Evolutionary conservation across 495 filamentous ascomycete species (phyloP).

Genomic region (Talaromyces ruber): DNA sequence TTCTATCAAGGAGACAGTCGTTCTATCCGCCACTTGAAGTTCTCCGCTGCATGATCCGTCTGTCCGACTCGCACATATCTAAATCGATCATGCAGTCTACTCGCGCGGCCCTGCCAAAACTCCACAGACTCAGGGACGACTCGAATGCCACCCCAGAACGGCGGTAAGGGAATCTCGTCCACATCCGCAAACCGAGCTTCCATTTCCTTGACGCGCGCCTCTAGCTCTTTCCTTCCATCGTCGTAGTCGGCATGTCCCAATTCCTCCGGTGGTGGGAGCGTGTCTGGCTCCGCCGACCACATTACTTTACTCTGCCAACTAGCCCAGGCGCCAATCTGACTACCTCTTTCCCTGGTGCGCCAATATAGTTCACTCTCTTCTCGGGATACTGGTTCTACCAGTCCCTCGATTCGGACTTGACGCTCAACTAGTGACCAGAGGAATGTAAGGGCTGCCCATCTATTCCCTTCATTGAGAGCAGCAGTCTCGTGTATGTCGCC

Average conservation of each 20-base stretch:
- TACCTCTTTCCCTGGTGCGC: conserved; percentile 69
- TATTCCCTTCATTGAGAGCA: conserved; percentile 22
- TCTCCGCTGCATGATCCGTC: conserved; percentile 49
- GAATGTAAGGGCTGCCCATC: conserved; percentile 37
- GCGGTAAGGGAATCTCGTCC: conserved; percentile 78
- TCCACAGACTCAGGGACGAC: conserved; percentile 79
- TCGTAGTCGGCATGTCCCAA: conserved; percentile 52
- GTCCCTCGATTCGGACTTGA: conserved; percentile 79
- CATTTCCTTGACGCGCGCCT: conserved; percentile 59
- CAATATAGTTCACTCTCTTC: conserved; percentile 85
- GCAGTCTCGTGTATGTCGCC: conserved; percentile 8
- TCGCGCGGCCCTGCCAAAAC: conserved; percentile 91
- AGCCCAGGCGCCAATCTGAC: conserved; percentile 87
- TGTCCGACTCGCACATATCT: conserved; percentile 54
- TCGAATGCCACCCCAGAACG: conserved; percentile 90
- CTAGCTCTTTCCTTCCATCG: conserved; percentile 56
- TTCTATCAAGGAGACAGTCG: conserved; percentile 29
- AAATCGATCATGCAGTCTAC: conserved; percentile 88
- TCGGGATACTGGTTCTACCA: conserved; percentile 51
- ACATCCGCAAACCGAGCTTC: conserved; percentile 62
- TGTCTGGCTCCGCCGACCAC: conserved; percentile 25
- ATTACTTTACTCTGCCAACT: conserved; percentile 77
- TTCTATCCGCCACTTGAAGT: conserved; percentile 38
- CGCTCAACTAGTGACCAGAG: conserved; percentile 63
- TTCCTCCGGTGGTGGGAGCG: conserved; percentile 35